Base-by-base conservation (phyloP, 768 basidiomycete genomes). In the Trametes sanguinea region DNA sequence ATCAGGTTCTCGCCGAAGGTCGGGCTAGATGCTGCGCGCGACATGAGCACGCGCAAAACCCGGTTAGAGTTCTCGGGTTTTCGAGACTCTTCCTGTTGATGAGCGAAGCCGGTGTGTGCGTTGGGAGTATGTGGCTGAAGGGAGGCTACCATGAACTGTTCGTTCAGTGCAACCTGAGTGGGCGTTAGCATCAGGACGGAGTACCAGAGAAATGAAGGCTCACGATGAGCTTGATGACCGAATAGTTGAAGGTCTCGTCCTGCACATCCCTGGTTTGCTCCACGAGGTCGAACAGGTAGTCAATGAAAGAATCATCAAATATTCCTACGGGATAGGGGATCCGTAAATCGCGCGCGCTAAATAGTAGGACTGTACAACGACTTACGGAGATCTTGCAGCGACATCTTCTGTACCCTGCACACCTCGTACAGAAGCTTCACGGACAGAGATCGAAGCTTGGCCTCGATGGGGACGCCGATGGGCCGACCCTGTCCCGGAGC, bases 1-100 rank as follows among this genome's bases (percentile, higher is more conserved):
- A 99, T 98, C 82, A 99, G 85, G 72, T 98, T 99, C 77, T 95
- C 95, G 3, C 95, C 95, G 70, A 99, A 97, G 0, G 97, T 97
- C 78, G 92, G 92, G 75, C 87, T 92, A n/a, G 85, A 85, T 3
- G 90, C 88, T 30, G 92, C 75, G 17, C 95, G 85, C n/a, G 89
- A 80, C 80, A 92, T 89, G 27, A 99, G 79, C 0, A 96, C 87
- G 22, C 85, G 80, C 54, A 98, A 74, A 2, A 99, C 88, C 27
- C 93, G 82, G 71, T 99, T 99, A 60, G 82, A 79, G 14, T 75
- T 73, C 56, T 85, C 82, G 6, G 73, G 67, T 54, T 68, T 74
- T 66, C 70, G 65, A 14, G 57, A 11, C 7, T 39, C 43, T 0
- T 32, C 52, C 16, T 56, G 52, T 27, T 56, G 57, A 43, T 61